Evolutionary conservation across 2,329 filamentous ascomycete species (phyloP).

Genomic region (Purpureocillium takamizusanense): DNA sequence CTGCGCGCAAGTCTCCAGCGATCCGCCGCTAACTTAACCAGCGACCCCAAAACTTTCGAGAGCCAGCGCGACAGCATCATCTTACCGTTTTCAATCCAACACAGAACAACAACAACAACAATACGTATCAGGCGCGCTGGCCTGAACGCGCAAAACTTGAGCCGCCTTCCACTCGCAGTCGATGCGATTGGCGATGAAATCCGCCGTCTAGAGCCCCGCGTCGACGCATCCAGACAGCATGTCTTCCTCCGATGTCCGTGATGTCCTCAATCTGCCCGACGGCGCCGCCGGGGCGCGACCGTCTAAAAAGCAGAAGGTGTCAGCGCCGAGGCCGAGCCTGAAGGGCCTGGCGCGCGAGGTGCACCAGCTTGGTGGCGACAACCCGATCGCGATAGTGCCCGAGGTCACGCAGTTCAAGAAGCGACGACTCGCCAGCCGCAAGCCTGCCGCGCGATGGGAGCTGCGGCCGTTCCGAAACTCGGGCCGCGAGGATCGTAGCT

Average conservation of each 20-base stretch:
- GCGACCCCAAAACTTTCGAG: slow-evolving; percentile 1
- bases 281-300: slow-evolving; percentile 41
- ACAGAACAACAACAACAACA: no score
- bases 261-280: slow-evolving; percentile 75
- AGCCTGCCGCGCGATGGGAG: slow-evolving; percentile 55
- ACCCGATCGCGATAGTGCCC: slow-evolving; percentile 58
- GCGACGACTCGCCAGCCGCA: slow-evolving; percentile 42
- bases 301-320: slow-evolving; percentile 66
- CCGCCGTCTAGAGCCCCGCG: slow-evolving; percentile 3
- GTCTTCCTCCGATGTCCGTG: slow-evolving; percentile 74
- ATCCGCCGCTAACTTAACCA: no score
- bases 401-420: slow-evolving; percentile 52
- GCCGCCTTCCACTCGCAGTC: background rate
- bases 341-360: slow-evolving; percentile 59
- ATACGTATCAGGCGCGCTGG: no score
- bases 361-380: slow-evolving; percentile 56
- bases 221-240: slow-evolving; percentile 30
- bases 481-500: slow-evolving; percentile 56
- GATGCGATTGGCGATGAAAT: slow-evolving; percentile 15
- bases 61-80: no score
- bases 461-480: slow-evolving; percentile 66
- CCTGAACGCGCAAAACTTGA: background rate
- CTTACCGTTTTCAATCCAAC: no score
- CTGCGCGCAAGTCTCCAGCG: no score
- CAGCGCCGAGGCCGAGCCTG: slow-evolving; percentile 48